phyloP scores from a whole-genome alignment of 228 moss, liverwort and hornwort species.

The Sphagnum fallax region DNA sequence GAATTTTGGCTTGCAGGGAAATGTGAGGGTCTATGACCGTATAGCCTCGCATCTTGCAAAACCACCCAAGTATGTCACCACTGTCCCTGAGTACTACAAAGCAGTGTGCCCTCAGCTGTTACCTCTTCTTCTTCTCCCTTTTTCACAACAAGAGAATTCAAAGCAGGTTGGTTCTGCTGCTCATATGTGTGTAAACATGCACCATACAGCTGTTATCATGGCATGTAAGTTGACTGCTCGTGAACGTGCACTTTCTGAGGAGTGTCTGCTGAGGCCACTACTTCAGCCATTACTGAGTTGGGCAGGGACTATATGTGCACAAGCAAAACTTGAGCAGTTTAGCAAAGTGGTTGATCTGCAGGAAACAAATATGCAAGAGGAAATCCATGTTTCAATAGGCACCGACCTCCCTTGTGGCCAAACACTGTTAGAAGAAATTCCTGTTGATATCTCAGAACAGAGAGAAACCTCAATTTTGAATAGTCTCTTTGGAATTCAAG shows the following conservation, averaged over 20 bases:
- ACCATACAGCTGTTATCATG: constrained; percentile 65
- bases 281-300: constrained; percentile 41
- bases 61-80: constrained; percentile 53
- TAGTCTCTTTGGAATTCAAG: constrained; percentile 41
- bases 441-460: constrained; percentile 10
- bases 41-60: constrained; percentile 72
- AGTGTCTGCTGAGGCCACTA: constrained; percentile 47
- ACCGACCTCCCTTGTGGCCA: background rate
- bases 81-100: constrained; percentile 53
- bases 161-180: constrained; percentile 36
- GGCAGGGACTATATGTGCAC: constrained; percentile 22
- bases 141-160: constrained; percentile 29
- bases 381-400: background rate
- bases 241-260: constrained; percentile 48
- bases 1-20: constrained; percentile 37
- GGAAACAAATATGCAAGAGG: background rate
- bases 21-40: constrained; percentile 52
- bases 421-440: background rate
- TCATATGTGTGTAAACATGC: constrained; percentile 53
- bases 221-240: constrained; percentile 65
- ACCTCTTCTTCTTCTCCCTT: constrained; percentile 45
- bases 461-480: constrained; percentile 40
- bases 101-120: constrained; percentile 58
- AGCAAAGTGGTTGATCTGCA: constrained; percentile 6
- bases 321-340: constrained; percentile 7